Base-by-base conservation (phyloP, 805 yeast genomes). In the Schwanniomyces sp. region DNA sequence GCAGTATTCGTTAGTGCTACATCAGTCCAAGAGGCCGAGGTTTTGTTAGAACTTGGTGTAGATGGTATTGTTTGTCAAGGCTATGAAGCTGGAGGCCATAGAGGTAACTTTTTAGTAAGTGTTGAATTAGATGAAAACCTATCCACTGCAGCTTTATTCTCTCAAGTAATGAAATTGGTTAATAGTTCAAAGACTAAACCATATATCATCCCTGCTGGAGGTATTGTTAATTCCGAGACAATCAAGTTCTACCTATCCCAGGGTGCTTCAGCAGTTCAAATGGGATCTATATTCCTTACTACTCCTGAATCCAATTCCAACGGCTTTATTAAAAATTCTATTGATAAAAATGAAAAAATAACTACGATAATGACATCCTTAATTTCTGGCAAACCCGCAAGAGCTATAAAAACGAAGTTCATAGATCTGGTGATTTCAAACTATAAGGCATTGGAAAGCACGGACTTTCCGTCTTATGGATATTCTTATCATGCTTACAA, bases 81-180 rank as follows among this genome's bases (percentile, higher is more conserved):
- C 0, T 69, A 67, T 58, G 86, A 81, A 53, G 87, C 87, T 3
- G 87, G 87, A 21, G 87, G 87, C 0, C 87, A 82, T 56, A 63
- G 87, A 14, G 86, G 86, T 2, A 75, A 69, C 51, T 76, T 73
- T 44, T 44, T 71, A 16, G 53, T 36, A 7, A 51, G 53, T 4
- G 58, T 62, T 21, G 46, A 34, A 8, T 40, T 49, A 8, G 79
- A 74, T 49, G 63, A 62, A 27, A 62, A 67, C 26, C 59, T 75
- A 40, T 58, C 70, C 7, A 76, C 82, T 0, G 52, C 43, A 34
- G 53, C 62, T 5, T 55, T 69, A 40, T 66, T 67, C 44, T 42
- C 47, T 6, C 59, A 56, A 45, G 61, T 64, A 7, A 51, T 50
- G 34, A 29, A 34, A 4, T 44, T 21, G 10, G 27, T 43, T 11